Evolutionary conservation across 352 stramenopile species (phyloP), one percentile per base, ranked within the genome.

Genomic region (Phytopythium helicoides): DNA sequence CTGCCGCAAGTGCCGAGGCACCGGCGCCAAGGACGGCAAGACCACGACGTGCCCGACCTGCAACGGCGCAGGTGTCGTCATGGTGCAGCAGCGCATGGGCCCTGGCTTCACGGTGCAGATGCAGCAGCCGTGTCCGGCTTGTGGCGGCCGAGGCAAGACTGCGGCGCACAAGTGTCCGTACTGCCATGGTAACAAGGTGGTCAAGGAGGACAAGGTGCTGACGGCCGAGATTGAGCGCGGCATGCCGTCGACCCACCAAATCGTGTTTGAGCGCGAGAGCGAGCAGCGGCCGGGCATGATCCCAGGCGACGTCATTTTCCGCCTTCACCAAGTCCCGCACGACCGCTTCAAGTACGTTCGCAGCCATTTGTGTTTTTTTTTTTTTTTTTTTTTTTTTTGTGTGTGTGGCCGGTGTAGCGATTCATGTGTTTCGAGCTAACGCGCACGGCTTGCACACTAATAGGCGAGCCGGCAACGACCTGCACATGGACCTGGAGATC

Each of bases 241-340:
- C 34, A 93, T 93, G 82, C 82, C 85, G 35, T 92, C 82, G 6
- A 81, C 67, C 35, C 81, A 92, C 66, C 64, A 90, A 50, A 95
- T 95, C 54, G 81, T 92, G 7, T 95, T 95, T 52, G 82, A 95
- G 62, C 80, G 85, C 6, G 72, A 92, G 58, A 91, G 81, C 66
- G 82, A 94, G 50, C 85, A 94, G 61, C 73, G 73, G 0, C 85
- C 85, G n/a, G 85, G 85, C 0, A 87, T 92, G 66, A 62, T 93
- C 33, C 85, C 96, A 9, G 96, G 96, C 46, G 87, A 99, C 71
- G 81, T 99, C 52, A 96, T 98, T 57, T 97, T 99, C 66, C 76
- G 96, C 2, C 76, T 99, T 36, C 75, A 94, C 22, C 92, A 98
- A 62, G 63, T 86, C 47, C 78, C 82, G 12, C 86, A 98, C 70